Evolutionary conservation across 169 alveolate species (phyloP), one percentile per base, ranked within the genome.

Genomic region (Cryptosporidium tyzzeri): DNA sequence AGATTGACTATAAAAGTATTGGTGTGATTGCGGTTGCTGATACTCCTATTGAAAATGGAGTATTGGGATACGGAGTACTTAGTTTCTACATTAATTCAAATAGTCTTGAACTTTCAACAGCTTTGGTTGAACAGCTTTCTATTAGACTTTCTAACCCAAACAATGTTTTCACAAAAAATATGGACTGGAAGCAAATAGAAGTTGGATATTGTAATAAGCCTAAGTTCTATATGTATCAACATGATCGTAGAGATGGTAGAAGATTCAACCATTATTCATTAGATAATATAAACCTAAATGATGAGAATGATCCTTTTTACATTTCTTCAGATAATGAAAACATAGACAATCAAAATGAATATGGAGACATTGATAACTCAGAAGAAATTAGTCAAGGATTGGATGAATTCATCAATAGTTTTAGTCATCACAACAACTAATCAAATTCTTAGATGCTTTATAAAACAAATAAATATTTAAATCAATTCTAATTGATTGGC

Each of bases 21-120:
- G 89, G 89, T 8, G 89, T 62, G 8, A 80, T 80, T 65, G 89
- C 89, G 10, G 89, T 80, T 41, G 89, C 80, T 10, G 89, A 80
- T 29, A 80, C 89, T 23, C 89, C 89, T 14, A n/a, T 65, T 21
- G 68, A 45, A n/a, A 41, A 80, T 48, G 75, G 50, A 23, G 35
- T 12, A 18, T 44, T 62, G 5, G 89, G 89, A 8, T 80, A 62
- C 33, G 89, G 89, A 1, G 89, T 80, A n/a, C 21, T 80, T 3
- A 80, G 65, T 23, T 80, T 80, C 67, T 80, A 62, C 68, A 62
- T 80, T 44, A 37, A 23, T 16, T 80, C 89, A 8, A 44, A 41
- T 67, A 35, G 37, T n/a, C 16, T 65, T n/a, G 75, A 59, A 3
- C 29, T 41, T 18, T 62, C 89, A 0, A 21, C 80, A 29, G 26